phyloP scores from a whole-genome alignment of 495 filamentous ascomycete species.

The Penicillium longicatenatum region DNA sequence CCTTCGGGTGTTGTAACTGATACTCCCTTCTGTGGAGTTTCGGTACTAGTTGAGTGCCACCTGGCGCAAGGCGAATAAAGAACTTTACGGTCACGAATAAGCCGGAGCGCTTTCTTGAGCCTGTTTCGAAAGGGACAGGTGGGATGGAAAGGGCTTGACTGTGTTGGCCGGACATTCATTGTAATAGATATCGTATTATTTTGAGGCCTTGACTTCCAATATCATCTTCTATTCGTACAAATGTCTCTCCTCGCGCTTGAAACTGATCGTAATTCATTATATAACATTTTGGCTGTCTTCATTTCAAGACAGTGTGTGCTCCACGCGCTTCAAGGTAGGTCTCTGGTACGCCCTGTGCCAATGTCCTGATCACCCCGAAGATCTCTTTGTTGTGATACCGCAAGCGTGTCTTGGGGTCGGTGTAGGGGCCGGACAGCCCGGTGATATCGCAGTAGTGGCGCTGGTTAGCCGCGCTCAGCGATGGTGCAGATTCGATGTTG shows the following conservation, averaged over 20 bases:
- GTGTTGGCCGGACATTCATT: conserved; percentile 64
- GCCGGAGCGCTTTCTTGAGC: conserved; percentile 88
- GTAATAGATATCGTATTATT: background rate
- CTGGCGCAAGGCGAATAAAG: conserved; percentile 56
- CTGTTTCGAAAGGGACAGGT: conserved; percentile 72
- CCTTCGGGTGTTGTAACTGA: conserved; percentile 58
- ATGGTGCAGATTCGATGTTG: conserved; percentile 90
- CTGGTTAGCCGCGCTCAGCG: conserved; percentile 68
- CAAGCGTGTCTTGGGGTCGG: conserved; percentile 89
- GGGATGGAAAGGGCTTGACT: conserved; percentile 90
- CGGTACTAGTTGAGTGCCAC: conserved; percentile 54
- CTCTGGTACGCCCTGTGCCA: conserved; percentile 80
- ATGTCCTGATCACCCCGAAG: conserved; percentile 72
- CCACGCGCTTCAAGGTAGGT: conserved; percentile 85
- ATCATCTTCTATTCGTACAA: conserved; percentile 9
- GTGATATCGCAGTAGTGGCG: conserved; percentile 94
- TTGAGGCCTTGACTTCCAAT: background rate
- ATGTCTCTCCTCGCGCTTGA: conserved; percentile 1
- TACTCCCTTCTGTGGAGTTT: conserved; percentile 44
- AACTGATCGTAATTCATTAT: background rate
- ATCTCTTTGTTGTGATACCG: conserved; percentile 89
- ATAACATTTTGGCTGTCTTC: conserved; percentile 22
- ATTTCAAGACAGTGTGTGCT: conserved; percentile 91
- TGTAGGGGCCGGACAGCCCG: conserved; percentile 82
- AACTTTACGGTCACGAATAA: conserved; percentile 78